Conservation (phyloP, 169 alveolate genomes). For the Fabrea salina region DNA sequence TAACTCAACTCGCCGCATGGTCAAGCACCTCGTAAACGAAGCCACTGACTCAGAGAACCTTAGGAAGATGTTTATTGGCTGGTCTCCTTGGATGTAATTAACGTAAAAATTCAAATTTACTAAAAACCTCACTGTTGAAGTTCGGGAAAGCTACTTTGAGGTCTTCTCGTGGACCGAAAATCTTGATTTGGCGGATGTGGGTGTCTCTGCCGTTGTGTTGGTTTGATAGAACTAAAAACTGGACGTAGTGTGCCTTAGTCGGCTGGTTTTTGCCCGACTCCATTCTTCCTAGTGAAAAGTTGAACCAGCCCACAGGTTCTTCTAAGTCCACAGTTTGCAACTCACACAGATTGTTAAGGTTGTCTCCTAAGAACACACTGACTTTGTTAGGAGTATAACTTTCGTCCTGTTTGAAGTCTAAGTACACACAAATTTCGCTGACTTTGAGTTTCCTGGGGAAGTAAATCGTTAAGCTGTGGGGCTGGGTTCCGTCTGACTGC, state of each 20-base stretch:
- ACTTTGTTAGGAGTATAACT: slow-evolving; percentile 81
- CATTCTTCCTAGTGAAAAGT: slow-evolving; percentile 19
- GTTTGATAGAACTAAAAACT: slow-evolving; percentile 57
- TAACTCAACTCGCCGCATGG: not conserved
- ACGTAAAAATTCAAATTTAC: no score
- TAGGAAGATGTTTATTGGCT: slow-evolving; percentile 15
- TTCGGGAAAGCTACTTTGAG: slow-evolving; percentile 2
- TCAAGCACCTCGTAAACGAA: not conserved
- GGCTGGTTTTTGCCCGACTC: slow-evolving; percentile 13
- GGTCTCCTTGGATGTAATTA: slow-evolving; percentile 26
- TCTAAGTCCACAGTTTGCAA: slow-evolving; percentile 32
- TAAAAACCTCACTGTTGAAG: not conserved
- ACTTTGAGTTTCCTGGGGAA: slow-evolving; percentile 80
- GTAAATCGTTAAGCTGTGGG: slow-evolving; percentile 77
- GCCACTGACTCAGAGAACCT: slow-evolving; percentile 18
- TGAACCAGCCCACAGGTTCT: slow-evolving; percentile 46
- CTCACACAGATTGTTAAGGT: slow-evolving; percentile 29
- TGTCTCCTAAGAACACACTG: slow-evolving; percentile 29
- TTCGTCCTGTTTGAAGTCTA: slow-evolving; percentile 89
- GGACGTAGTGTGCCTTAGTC: slow-evolving; percentile 54
- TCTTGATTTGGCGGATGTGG: slow-evolving; percentile 59
- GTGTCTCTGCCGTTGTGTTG: slow-evolving; percentile 70
- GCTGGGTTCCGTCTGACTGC: slow-evolving; percentile 87
- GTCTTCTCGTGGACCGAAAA: slow-evolving; percentile 55
- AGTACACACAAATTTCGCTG: slow-evolving; percentile 72